Percentiles rank a stretch among this genome's conserved stretches.
phyloP scores from a whole-genome alignment of 1,284 basidiomycete species.

The Sphagnurus paluster region DNA sequence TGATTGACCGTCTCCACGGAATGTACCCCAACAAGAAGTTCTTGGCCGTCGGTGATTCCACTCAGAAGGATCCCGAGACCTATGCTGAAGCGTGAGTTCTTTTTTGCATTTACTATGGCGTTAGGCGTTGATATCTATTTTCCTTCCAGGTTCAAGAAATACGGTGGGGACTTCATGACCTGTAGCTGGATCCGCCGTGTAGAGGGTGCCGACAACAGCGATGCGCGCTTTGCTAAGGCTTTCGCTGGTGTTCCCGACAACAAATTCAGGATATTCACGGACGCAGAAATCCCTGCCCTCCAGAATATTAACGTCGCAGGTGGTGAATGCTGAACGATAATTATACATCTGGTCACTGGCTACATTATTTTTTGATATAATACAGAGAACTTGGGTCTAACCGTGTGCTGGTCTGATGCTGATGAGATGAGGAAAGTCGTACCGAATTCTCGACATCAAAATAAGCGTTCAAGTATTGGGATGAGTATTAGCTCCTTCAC shows the following conservation, averaged over 20 bases:
- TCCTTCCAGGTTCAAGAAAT: constrained; percentile 32
- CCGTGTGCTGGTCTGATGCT: too few relatives aligned
- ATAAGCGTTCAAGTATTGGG: too few relatives aligned
- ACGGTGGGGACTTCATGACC: constrained; percentile 29
- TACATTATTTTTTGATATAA: too few relatives aligned
- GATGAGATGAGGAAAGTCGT: too few relatives aligned
- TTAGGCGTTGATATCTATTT: background rate
- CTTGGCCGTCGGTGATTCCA: constrained; percentile 39
- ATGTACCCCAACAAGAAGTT: constrained; percentile 42
- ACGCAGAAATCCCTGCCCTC: constrained; percentile 29
- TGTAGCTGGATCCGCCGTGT: constrained; percentile 30
- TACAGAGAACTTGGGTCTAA: too few relatives aligned
- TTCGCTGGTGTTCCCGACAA: constrained; percentile 29
- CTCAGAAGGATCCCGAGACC: constrained; percentile 40
- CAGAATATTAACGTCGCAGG: constrained; percentile 31
- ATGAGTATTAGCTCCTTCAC: too few relatives aligned
- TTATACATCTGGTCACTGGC: too few relatives aligned
- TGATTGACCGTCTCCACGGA: constrained; percentile 35
- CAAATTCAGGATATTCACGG: constrained; percentile 28
- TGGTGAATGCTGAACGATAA: constrained; percentile 29
- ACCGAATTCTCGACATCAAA: too few relatives aligned
- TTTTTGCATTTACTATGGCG: background rate
- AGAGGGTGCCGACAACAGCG: constrained; percentile 32
- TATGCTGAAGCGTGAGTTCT: constrained; percentile 39
- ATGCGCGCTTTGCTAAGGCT: constrained; percentile 30